Base-by-base conservation (phyloP, 1,284 basidiomycete species). In the Marasmius tenuissimus region DNA sequence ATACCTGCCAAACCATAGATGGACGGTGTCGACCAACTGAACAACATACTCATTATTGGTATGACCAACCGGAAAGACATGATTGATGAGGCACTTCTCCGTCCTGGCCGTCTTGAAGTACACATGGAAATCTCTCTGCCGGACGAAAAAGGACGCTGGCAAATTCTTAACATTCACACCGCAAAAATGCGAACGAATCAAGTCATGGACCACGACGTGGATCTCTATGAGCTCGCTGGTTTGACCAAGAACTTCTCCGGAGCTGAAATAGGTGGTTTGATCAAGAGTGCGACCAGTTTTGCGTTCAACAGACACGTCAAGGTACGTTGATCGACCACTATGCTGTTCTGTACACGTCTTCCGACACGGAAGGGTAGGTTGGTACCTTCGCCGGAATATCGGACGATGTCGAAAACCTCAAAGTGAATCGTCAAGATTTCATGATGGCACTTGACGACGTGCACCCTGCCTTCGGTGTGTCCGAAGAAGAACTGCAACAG, bases 1-100 rank as follows among this genome's bases (percentile, higher is more conserved):
- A 53, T 27, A 57, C 35, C 5, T 7, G 22, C 56, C 38, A 34
- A 61, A 63, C 34, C 64, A 52, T 12, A 96, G 93, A 97, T 99
- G 94, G 97, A 99, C 70, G 97, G 97, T 82, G 97, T 99, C 6
- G 97, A 99, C 74, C 94, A 96, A 79, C 84, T 99, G 57, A 99
- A 99, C 82, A 99, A 99, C 75, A 97, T 99, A 63, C 91, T 99
- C 67, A 93, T 99, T 69, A 99, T 99, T 69, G 97, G 97, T 71
- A 99, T 99, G 97, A 99, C 97, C 58, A 99, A 99, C 76, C 91
- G 97, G 65, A 80, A 91, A 58, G 97, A 99, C 82, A 97, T 99
- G 96, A 98, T 99, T 70, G 97, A 99, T 72, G 97, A 99, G 73
- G 97, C 97, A 6, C 85, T 99, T 1, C 85, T 98, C 12, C 96